phyloP scores from a whole-genome alignment of 2,329 filamentous ascomycete species.

The Sordariomycetes sp. region DNA sequence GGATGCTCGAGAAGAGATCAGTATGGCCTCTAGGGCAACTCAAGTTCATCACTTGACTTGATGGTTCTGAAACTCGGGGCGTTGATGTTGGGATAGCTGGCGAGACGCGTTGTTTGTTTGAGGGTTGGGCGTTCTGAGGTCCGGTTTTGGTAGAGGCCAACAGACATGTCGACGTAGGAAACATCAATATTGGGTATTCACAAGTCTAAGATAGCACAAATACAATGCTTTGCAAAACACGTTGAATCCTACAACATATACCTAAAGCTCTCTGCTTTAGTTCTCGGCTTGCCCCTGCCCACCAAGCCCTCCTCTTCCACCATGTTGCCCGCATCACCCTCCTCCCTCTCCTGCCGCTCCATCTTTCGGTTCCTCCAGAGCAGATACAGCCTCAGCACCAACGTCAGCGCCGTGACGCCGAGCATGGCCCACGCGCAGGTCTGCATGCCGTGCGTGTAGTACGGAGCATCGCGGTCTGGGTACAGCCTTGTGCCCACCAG shows the following conservation, averaged over 20 bases:
- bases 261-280: conserved; percentile 23
- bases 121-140: no score
- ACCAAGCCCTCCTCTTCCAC: conserved; percentile 32
- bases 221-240: no score
- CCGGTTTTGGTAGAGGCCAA: no score
- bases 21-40: no score
- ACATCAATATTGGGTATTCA: no score
- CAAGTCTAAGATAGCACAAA: no score
- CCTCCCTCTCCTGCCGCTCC: conserved; percentile 22
- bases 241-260: conserved; percentile 32
- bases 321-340: conserved; percentile 9
- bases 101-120: no score
- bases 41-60: no score
- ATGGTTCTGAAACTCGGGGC: no score
- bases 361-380: conserved; percentile 37
- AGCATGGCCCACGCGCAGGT: conserved; percentile 55
- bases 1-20: no score
- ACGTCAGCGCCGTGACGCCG: conserved; percentile 46
- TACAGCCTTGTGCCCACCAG: conserved; percentile 60
- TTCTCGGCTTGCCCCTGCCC: conserved; percentile 14
- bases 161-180: no score
- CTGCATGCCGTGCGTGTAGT: conserved; percentile 53
- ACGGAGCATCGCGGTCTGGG: conserved; percentile 49
- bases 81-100: no score
- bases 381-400: conserved; percentile 44